These are phyloP conservation scores for Diphasiastrum complanatum DNA, from an alignment of 83 land plant genomes.

Conservation along the genomic window DNA sequence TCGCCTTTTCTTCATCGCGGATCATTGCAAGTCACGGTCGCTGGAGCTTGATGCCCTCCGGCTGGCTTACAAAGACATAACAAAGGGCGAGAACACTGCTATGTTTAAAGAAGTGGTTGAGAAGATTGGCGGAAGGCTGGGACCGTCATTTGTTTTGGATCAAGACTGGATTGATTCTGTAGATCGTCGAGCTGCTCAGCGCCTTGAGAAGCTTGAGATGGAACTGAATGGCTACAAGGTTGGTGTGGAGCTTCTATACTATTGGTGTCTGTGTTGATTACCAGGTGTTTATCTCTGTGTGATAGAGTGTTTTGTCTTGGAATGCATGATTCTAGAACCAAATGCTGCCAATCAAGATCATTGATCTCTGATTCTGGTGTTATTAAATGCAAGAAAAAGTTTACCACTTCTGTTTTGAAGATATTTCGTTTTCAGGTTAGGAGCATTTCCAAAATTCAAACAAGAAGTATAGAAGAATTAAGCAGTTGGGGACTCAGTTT, in stretches of 20 bases:
- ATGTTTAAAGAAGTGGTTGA: conserved; percentile 56
- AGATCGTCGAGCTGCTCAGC: conserved; percentile 60
- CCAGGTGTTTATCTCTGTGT: too few species aligned
- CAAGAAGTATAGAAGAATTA: too few species aligned
- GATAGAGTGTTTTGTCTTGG: too few species aligned
- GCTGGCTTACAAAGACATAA: conserved; percentile 84
- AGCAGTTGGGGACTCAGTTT: too few species aligned
- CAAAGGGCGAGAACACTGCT: conserved; percentile 73
- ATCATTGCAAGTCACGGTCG: conserved; percentile 33
- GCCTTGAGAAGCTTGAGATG: conserved; percentile 79
- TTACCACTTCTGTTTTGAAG: too few species aligned
- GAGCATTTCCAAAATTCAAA: too few species aligned
- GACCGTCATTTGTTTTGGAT: conserved; percentile 45
- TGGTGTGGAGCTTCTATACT: background rate
- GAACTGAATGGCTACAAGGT: conserved; percentile 88
- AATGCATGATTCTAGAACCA: too few species aligned
- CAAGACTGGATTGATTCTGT: conserved; percentile 61
- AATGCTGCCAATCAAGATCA: too few species aligned
- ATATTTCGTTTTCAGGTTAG: too few species aligned
- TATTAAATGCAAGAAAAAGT: too few species aligned
- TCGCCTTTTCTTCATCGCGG: conserved; percentile 79
- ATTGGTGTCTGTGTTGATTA: background rate
- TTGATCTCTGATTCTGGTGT: too few species aligned
- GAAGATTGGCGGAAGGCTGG: conserved; percentile 69
- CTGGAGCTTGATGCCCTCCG: conserved; percentile 80